Evolutionary conservation across 345 rosid species (phyloP), one percentile per base, ranked within the genome.

Genomic region (Capsella bursapastoris): DNA sequence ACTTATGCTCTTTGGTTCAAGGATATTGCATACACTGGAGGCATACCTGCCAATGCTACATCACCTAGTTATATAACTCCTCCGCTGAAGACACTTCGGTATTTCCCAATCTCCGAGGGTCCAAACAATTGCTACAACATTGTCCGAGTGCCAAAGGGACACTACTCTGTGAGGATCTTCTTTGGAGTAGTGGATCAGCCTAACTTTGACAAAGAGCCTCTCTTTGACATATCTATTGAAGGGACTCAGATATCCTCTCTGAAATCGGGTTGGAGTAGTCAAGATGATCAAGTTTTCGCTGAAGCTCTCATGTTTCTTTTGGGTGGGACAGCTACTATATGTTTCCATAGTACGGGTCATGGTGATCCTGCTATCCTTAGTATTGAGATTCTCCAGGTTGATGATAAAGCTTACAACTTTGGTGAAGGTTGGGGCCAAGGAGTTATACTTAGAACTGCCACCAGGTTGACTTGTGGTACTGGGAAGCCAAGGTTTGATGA

Each of bases 341-440:
- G 99, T 81, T 89, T 96, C 74, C 99, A 96, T 22, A 89, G 98
- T 69, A 96, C 99, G 2, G 99, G 99, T 53, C 99, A 88, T 79
- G 99, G 99, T 13, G 99, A 92, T 82, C 99, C 97, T 11, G 89
- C 97, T 0, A 86, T 96, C 47, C 82, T 90, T 56, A 81, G 97
- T 1, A 85, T 96, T 37, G 99, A 96, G 73, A 82, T 96, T 80
- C 97, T 92, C 48, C 98, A 96, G 64, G 84, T 96, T 64, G 94
- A 96, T 77, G 91, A 85, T 12, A 73, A 72, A 40, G 90, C 97
- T 71, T 96, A 92, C 78, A 79, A 77, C 73, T 87, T 86, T 71
- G 98, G 88, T 12, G 0, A 66, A 59, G 77, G 73, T 0, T 86
- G 90, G 92, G 81, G 83, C 29, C 82, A 83, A 57, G 91, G 84